Conservation (phyloP, 1,284 basidiomycete genomes). For the Caloboletus inedulis region DNA sequence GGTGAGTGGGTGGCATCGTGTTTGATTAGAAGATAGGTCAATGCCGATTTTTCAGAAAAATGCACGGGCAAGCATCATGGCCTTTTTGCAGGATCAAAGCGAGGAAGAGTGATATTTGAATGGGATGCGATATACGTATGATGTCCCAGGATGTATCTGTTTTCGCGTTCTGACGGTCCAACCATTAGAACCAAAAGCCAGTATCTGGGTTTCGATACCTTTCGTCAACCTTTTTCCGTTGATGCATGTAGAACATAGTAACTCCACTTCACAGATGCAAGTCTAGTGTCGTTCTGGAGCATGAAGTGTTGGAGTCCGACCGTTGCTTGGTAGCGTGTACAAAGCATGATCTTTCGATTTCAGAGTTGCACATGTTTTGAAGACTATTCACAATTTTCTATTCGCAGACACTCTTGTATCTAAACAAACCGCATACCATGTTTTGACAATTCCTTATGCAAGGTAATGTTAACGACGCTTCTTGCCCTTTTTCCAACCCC, state of each 20-base stretch:
- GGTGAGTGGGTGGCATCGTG: slow-evolving; percentile 27
- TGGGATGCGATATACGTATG: neutral
- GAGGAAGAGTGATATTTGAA: slow-evolving; percentile 33
- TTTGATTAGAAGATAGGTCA: slow-evolving; percentile 11
- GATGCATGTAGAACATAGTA: neutral
- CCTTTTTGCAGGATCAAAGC: slow-evolving; percentile 67
- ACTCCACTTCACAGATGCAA: neutral
- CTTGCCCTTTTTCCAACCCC: neutral
- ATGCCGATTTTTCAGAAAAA: slow-evolving; percentile 33
- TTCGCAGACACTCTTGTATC: neutral
- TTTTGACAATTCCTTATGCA: neutral
- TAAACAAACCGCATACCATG: neutral
- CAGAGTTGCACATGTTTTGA: neutral
- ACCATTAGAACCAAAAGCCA: neutral
- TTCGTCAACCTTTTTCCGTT: neutral
- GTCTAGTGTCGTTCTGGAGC: neutral
- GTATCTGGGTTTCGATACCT: neutral
- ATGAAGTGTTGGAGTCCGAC: no score
- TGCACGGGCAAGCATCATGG: slow-evolving; percentile 62
- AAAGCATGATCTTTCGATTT: neutral
- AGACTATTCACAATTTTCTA: neutral
- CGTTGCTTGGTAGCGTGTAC: neutral
- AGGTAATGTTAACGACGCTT: neutral
- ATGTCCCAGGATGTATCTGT: neutral
- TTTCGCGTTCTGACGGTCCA: neutral